Base-by-base conservation (phyloP, 2,329 filamentous ascomycete genomes). In the Chrysosporium queenslandicum region DNA sequence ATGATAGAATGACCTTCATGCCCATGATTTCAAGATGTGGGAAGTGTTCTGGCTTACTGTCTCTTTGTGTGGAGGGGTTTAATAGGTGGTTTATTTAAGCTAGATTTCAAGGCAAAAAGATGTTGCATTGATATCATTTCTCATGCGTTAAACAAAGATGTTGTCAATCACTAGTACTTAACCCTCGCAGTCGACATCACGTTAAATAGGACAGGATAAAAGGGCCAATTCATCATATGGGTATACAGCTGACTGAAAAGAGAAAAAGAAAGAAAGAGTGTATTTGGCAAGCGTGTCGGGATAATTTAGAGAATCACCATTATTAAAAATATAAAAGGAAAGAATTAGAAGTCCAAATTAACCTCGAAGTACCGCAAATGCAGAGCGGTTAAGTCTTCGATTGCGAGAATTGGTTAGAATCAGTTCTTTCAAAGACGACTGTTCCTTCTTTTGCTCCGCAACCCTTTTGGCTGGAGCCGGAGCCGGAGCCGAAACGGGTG, bases 321-420 rank as follows among this genome's bases (percentile, higher is more conserved):
- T 12, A 1, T 21, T 4, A 7, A 21, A n/a, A 11, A 40, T 40
- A 23, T 11, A 30, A 30, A n/a, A 7, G 20, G 20, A 29, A 42
- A 29, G 8, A 16, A 46, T 3, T 40, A 27, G 16, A n/a, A 7
- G n/a, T 36, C 14, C 7, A 34, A 27, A 6, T 18, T 43, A 51
- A 20, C 49, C 23, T 43, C 30, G 12, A 18, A 51, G 20, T 27
- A 16, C 40, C 9, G 30, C 21, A 45, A 51, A 45, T 11, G 49
- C 40, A 36, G 49, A 45, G 8, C 40, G 49, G 18, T 45, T 45
- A 6, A 45, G 20, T 6, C 49, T 39, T 14, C 49, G 39, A 36
- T 51, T 51, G 49, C 40, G 49, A 39, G 49, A 21, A 27, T 45
- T 51, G 21, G 29, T 30, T n/a, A 29, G 12, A 18, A 51, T 51